Conservation (phyloP, 805 yeast genomes). For the Kodamaea jinghongensis region DNA sequence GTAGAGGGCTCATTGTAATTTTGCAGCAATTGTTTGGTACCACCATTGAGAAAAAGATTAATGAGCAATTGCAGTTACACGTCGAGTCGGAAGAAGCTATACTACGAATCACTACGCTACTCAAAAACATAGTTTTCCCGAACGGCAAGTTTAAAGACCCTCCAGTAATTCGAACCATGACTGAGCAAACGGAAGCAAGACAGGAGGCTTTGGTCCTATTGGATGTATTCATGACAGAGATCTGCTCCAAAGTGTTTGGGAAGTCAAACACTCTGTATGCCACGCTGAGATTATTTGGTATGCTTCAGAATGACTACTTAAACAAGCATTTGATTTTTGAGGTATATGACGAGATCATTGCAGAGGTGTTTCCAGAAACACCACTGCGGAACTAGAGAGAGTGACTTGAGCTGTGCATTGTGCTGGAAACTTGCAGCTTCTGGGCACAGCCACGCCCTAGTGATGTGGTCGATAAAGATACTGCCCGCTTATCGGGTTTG, state of each 20-base stretch:
- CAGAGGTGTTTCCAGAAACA: conserved; percentile 42
- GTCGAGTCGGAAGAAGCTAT: conserved; percentile 44
- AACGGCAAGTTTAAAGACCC: conserved; percentile 50
- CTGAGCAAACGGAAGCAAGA: conserved; percentile 51
- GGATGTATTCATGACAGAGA: conserved; percentile 56
- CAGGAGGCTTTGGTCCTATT: conserved; percentile 60
- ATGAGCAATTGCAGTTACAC: conserved; percentile 40
- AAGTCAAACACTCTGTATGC: conserved; percentile 61
- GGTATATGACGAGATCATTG: conserved; percentile 55
- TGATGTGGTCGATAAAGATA: too few species aligned
- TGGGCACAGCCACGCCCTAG: too few species aligned
- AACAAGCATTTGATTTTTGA: conserved; percentile 62
- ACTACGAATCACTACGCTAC: conserved; percentile 27
- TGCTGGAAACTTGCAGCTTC: too few species aligned
- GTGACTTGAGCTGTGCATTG: too few species aligned
- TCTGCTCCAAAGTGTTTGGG: conserved; percentile 75
- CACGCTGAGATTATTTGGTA: conserved; percentile 52
- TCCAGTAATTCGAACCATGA: conserved; percentile 43
- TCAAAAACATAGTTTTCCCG: conserved; percentile 35
- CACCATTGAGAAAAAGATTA: conserved; percentile 70
- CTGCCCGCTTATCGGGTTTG: too few species aligned
- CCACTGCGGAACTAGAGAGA: too few species aligned
- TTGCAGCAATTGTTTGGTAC: conserved; percentile 86
- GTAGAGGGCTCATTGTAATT: conserved; percentile 75
- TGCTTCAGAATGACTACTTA: conserved; percentile 71